phyloP scores from a whole-genome alignment of 345 rosid species.

The Turritis glabra region DNA sequence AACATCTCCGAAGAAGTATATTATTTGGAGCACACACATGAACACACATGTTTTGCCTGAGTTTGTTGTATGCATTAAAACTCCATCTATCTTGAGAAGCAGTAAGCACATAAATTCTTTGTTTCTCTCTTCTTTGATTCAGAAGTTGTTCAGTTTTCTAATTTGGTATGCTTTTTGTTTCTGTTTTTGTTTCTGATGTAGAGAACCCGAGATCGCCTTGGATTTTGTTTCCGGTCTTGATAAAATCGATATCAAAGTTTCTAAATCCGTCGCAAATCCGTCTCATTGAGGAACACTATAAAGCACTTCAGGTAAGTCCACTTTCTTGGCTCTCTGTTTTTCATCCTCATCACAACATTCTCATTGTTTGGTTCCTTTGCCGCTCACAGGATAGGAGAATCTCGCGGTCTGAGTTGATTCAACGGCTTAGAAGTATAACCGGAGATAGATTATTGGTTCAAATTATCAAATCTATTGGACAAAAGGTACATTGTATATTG shows the following conservation, averaged over 20 bases:
- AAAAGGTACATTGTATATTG: slow-evolving; percentile 42
- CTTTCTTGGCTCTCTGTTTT: background rate
- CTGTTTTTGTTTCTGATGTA: slow-evolving; percentile 14
- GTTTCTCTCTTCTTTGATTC: background rate
- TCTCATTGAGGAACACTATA: slow-evolving; percentile 47
- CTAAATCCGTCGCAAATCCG: slow-evolving; percentile 40
- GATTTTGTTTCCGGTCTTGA: slow-evolving; percentile 58
- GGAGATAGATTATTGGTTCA: slow-evolving; percentile 66
- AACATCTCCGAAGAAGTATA: slow-evolving; percentile 49
- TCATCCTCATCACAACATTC: background rate
- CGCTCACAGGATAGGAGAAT: slow-evolving; percentile 56
- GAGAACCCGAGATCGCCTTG: slow-evolving; percentile 63
- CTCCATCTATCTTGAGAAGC: slow-evolving; percentile 44
- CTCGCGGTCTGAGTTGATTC: slow-evolving; percentile 55
- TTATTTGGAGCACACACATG: slow-evolving; percentile 67
- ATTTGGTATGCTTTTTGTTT: slow-evolving; percentile 13
- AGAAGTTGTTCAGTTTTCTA: background rate
- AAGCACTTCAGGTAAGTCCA: slow-evolving; percentile 45
- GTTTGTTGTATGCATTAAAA: slow-evolving; percentile 55
- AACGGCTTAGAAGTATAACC: slow-evolving; percentile 51
- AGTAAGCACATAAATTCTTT: slow-evolving; percentile 14
- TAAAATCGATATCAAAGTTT: slow-evolving; percentile 52
- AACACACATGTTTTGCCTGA: slow-evolving; percentile 72
- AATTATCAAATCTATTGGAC: slow-evolving; percentile 54
- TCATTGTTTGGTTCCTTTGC: background rate